Percentiles rank a stretch among this genome's conserved stretches.
Evolutionary conservation across 2,329 filamentous ascomycete species (phyloP).

Genomic region (Mycocentrospora acerina): DNA sequence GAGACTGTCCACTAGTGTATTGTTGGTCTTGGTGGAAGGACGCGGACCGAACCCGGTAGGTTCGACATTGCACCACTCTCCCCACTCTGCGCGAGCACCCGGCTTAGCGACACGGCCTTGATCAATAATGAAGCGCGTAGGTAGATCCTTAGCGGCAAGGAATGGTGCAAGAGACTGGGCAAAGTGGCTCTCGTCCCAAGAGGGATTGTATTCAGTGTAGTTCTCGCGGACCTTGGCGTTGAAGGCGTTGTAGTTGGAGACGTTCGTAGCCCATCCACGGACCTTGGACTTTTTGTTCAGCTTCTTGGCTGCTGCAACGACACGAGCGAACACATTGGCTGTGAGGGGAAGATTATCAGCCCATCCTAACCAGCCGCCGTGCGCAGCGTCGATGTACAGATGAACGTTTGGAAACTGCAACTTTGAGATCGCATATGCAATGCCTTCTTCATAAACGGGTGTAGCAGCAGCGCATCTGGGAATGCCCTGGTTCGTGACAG

Average conservation of each 20-base stretch:
- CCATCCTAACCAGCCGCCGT: slow-evolving; percentile 35
- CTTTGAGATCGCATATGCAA: slow-evolving; percentile 31
- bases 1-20: slow-evolving; percentile 28
- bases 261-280: slow-evolving; percentile 28
- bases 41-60: slow-evolving; percentile 24
- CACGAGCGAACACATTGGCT: slow-evolving; percentile 25
- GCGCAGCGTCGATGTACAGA: slow-evolving; percentile 33
- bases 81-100: slow-evolving; percentile 27
- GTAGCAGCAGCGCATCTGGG: slow-evolving; percentile 25
- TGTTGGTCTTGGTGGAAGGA: slow-evolving; percentile 20
- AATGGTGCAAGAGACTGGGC: slow-evolving; percentile 19
- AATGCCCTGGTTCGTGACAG: slow-evolving; percentile 28
- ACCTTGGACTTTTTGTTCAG: slow-evolving; percentile 25
- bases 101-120: slow-evolving; percentile 28
- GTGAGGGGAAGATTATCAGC: slow-evolving; percentile 31
- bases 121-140: slow-evolving; percentile 31
- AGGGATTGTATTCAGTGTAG: slow-evolving; percentile 26
- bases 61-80: slow-evolving; percentile 32
- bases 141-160: slow-evolving; percentile 26
- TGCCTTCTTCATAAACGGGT: slow-evolving; percentile 30
- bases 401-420: slow-evolving; percentile 30
- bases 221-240: slow-evolving; percentile 24
- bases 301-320: slow-evolving; percentile 25
- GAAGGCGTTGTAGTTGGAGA: slow-evolving; percentile 32
- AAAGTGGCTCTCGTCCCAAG: slow-evolving; percentile 30